Percentiles rank a stretch among this genome's conserved stretches.
phyloP scores from a whole-genome alignment of 176 grass and related monocot genomes.

The Poa pratensis region DNA sequence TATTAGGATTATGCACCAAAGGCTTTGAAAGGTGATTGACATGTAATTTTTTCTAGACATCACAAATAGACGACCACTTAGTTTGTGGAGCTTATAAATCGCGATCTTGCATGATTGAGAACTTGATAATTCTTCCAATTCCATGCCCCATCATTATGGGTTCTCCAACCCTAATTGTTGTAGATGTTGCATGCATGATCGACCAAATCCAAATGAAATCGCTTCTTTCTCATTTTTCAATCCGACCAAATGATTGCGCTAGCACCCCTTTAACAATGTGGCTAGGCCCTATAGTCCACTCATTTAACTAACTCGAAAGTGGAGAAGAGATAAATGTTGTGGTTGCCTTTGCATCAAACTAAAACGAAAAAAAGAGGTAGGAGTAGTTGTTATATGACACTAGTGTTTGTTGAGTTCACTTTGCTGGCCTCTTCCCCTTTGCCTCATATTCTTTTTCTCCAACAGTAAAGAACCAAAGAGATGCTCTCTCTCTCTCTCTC shows the following conservation, averaged over 20 bases:
- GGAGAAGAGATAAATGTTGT: slow-evolving; percentile 2
- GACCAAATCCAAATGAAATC: slow-evolving; percentile 26
- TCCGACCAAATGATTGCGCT: slow-evolving; percentile 38
- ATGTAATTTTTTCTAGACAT: neutral
- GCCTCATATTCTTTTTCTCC: slow-evolving; percentile 30
- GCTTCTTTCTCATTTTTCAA: slow-evolving; percentile 2
- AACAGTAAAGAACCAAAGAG: slow-evolving; percentile 15
- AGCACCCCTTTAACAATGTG: slow-evolving; percentile 4
- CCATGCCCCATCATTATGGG: neutral
- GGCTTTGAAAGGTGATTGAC: neutral
- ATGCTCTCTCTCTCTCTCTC: neutral
- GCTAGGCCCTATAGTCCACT: neutral
- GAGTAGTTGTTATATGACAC: neutral
- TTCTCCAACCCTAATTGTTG: neutral
- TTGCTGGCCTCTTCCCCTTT: neutral
- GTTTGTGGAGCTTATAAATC: too few relatives aligned
- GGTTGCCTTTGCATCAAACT: slow-evolving; percentile 26
- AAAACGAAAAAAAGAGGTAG: neutral
- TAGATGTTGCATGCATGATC: neutral
- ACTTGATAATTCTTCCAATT: neutral
- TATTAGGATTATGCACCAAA: too few relatives aligned
- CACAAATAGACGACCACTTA: too few relatives aligned
- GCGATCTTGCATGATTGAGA: neutral
- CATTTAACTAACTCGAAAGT: slow-evolving; percentile 29
- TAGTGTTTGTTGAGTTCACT: neutral